Evolutionary conservation across 2,329 filamentous ascomycete species (phyloP), one percentile per base, ranked within the genome.

Genomic region (Pezicula radicicola): DNA sequence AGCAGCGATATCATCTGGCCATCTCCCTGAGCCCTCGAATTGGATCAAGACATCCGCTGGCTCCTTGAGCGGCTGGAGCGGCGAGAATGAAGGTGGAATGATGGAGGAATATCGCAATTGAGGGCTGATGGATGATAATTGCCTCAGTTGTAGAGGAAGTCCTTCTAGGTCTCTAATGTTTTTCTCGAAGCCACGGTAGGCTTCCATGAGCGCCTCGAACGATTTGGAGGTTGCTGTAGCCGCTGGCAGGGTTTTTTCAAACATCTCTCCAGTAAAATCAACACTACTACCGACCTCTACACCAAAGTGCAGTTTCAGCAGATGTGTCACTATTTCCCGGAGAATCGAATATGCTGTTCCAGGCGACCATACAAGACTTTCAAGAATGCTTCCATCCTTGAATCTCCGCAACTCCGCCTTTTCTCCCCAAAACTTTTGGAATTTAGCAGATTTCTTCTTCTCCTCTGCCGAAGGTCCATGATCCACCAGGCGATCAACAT

Each of bases 361-460:
- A 50, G 81, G 78, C 58, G 85, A 80, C 94, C 94, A 99, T 18
- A 96, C 86, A 28, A 97, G 75, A 63, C 89, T 96, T 69, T 99
- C 95, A 8, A 91, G 78, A 59, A 99, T 97, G 61, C 87, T 93
- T 19, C 94, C 94, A 64, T 97, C 91, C 63, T 92, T 95, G 76
- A 99, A 99, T 18, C 94, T 88, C 58, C 94, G 84, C 43, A 99
- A 77, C 68, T 99, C 94, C 1, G 94, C 83, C 67, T 94, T 96
- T 9, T 93, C 87, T 6, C 93, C 94, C 94, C 95, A 99, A 67
- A 99, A 97, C 33, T 86, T 83, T 35, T 90, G 88, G 68, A 97
- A 99, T 30, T 79, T 79, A 9, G 85, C 84, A 21, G 91, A 88
- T 57, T 91, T 89, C 57, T 88, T 85, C 69, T 93, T 91, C 55